Evolutionary conservation across 208 protist species (phyloP).

Genomic region (Trypanosoma caninum): DNA sequence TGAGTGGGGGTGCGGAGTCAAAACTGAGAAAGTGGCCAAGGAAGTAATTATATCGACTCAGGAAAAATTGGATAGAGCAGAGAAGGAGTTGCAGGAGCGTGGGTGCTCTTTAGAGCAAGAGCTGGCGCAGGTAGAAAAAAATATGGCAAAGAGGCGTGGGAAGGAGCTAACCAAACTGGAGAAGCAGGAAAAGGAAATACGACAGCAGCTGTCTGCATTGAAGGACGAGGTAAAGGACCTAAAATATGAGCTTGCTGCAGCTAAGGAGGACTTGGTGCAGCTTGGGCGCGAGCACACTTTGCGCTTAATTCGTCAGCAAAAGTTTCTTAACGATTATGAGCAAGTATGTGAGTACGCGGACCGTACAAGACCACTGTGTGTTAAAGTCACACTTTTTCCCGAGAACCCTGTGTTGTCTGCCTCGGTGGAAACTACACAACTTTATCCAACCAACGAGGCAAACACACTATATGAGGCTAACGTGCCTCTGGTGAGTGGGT

Average conservation of each 20-base stretch:
- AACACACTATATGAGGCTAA: slow-evolving; percentile 29
- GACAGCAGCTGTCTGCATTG: slow-evolving; percentile 26
- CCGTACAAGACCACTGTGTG: slow-evolving; percentile 7
- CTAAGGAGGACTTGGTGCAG: slow-evolving; percentile 36
- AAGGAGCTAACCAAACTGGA: slow-evolving; percentile 57
- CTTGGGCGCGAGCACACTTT: slow-evolving; percentile 48
- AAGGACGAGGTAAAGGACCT: slow-evolving; percentile 20
- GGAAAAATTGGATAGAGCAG: background rate
- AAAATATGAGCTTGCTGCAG: slow-evolving; percentile 9
- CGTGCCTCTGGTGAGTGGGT: slow-evolving; percentile 22
- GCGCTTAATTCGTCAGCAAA: slow-evolving; percentile 30
- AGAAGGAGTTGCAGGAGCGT: background rate
- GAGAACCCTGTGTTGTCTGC: background rate
- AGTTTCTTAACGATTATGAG: slow-evolving; percentile 31
- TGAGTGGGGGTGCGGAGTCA: background rate
- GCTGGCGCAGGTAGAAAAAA: slow-evolving; percentile 17
- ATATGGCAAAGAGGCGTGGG: slow-evolving; percentile 35
- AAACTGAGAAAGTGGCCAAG: background rate
- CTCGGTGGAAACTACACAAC: background rate
- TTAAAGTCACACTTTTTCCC: slow-evolving; percentile 26
- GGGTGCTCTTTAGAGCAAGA: slow-evolving; percentile 12
- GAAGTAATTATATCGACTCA: slow-evolving; percentile 5
- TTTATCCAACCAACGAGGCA: background rate
- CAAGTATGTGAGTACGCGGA: slow-evolving; percentile 14
- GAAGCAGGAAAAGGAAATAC: slow-evolving; percentile 48